Evolutionary conservation across 345 rosid genomes (phyloP).

Genomic region (Populus nigra): DNA sequence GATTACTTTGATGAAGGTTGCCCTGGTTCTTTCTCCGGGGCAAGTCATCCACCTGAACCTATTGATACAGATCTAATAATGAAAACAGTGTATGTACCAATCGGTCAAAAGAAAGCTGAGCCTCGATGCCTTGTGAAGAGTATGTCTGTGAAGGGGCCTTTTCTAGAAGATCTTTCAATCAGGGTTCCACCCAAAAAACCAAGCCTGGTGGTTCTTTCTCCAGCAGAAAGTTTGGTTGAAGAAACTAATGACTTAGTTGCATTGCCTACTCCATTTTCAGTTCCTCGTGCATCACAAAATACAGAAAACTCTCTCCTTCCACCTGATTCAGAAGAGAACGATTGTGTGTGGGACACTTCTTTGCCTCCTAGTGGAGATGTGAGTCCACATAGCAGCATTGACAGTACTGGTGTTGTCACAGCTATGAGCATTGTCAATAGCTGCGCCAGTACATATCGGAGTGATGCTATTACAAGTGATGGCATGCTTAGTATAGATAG

Average conservation of each 20-base stretch:
- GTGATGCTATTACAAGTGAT: conserved; percentile 70
- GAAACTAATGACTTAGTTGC: conserved; percentile 48
- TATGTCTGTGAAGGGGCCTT: conserved; percentile 68
- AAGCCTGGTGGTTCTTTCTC: conserved; percentile 50
- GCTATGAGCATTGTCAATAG: conserved; percentile 90
- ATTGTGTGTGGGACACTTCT: conserved; percentile 96
- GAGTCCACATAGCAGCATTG: conserved; percentile 86
- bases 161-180: conserved; percentile 70
- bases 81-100: conserved; percentile 63
- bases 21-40: conserved; percentile 77
- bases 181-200: conserved; percentile 59
- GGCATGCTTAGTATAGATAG: conserved; percentile 70
- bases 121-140: conserved; percentile 63
- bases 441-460: conserved; percentile 34
- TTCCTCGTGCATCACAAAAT: conserved; percentile 62
- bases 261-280: conserved; percentile 51
- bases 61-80: conserved; percentile 71
- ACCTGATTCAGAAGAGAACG: conserved; percentile 72
- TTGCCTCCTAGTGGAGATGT: conserved; percentile 89
- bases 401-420: conserved; percentile 59
- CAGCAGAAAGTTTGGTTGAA: conserved; percentile 65
- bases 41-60: conserved; percentile 94
- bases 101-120: conserved; percentile 60
- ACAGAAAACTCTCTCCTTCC: conserved; percentile 55
- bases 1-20: conserved; percentile 69